Evolutionary conservation across 2,329 filamentous ascomycete genomes (phyloP).

Genomic region (Cytospora piceicola): DNA sequence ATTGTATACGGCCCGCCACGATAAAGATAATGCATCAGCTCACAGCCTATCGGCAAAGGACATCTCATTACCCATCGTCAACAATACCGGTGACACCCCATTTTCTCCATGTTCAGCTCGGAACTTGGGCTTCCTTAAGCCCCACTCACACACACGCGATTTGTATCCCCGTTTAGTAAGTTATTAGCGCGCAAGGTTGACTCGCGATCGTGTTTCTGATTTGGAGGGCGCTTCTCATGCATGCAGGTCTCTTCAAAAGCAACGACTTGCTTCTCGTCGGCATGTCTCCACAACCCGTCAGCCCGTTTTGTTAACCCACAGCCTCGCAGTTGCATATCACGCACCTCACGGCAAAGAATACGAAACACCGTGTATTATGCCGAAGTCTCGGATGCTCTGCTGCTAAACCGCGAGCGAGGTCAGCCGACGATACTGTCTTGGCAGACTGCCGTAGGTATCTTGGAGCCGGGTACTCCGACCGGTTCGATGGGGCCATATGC

Average conservation of each 20-base stretch:
- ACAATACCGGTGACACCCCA: not conserved
- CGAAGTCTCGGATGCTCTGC: conserved; percentile 5
- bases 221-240: conserved; percentile 25
- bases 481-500: not conserved
- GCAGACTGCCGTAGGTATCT: not conserved
- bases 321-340: conserved; percentile 22
- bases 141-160: conserved; percentile 25
- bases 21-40: not conserved
- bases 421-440: conserved; percentile 7
- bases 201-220: conserved; percentile 21
- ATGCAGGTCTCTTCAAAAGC: conserved; percentile 18
- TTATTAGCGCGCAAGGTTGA: conserved; percentile 6
- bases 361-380: not conserved
- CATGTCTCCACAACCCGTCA: not conserved
- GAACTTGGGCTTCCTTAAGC: conserved; percentile 15
- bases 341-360: conserved; percentile 7
- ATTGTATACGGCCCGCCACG: conserved; percentile 19
- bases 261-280: conserved; percentile 9
- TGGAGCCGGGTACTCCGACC: not conserved
- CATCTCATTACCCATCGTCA: not conserved
- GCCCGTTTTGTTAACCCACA: not conserved
- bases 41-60: not conserved
- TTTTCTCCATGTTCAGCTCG: conserved; percentile 5
- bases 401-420: conserved; percentile 14
- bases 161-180: conserved; percentile 19